These are phyloP conservation scores for Umbelopsis isabellina DNA, from an alignment of 192 early-diverging fungal genomes.

Conservation along the genomic window DNA sequence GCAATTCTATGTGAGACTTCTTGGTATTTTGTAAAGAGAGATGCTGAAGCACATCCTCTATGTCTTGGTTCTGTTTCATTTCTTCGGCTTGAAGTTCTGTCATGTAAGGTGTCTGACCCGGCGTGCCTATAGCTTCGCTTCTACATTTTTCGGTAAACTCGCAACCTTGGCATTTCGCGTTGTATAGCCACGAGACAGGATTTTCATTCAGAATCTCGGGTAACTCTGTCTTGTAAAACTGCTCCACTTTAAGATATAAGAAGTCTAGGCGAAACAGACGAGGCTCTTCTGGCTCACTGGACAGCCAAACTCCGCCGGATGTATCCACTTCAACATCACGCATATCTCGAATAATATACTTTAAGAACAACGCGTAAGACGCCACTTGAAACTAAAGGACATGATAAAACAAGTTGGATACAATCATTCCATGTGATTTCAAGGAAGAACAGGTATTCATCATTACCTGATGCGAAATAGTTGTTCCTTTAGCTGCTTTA, in stretches of 20 bases:
- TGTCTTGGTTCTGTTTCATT: constrained; percentile 7
- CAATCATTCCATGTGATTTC: too few species aligned
- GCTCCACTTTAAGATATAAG: constrained; percentile 29
- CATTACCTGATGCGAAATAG: constrained; percentile 33
- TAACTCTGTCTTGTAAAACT: constrained; percentile 26
- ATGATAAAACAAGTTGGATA: not conserved
- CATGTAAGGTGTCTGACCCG: constrained; percentile 30
- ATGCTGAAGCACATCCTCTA: not conserved
- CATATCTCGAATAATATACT: constrained; percentile 19
- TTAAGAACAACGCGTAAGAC: constrained; percentile 28
- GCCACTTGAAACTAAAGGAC: constrained; percentile 34
- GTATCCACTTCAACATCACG: constrained; percentile 20
- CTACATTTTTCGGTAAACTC: constrained; percentile 33
- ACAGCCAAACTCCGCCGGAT: constrained; percentile 30
- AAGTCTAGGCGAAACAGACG: constrained; percentile 39
- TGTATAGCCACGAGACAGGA: constrained; percentile 28
- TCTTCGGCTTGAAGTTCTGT: constrained; percentile 24
- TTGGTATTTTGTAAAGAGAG: not conserved
- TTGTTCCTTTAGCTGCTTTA: constrained; percentile 32
- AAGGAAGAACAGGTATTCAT: not conserved
- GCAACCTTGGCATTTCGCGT: constrained; percentile 29
- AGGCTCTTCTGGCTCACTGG: constrained; percentile 2
- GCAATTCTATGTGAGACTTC: not conserved
- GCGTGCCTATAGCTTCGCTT: constrained; percentile 25
- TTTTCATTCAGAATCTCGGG: constrained; percentile 11